These are phyloP conservation scores for Alternaria longipes DNA, from an alignment of 2,329 filamentous ascomycete genomes.

Conservation along the genomic window DNA sequence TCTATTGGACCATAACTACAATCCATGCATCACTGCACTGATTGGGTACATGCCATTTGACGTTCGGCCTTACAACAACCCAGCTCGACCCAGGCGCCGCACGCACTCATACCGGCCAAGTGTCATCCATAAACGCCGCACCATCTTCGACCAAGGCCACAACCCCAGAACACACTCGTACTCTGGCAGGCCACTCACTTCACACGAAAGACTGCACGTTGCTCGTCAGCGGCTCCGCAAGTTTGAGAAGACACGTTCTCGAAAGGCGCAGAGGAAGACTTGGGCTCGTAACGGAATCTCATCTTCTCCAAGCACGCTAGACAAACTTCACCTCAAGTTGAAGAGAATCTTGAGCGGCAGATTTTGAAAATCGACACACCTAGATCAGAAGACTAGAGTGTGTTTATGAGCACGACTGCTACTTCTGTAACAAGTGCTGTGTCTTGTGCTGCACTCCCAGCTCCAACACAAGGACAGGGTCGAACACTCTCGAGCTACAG, in stretches of 20 bases:
- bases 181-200: slow-evolving; percentile 8
- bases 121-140: not conserved
- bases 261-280: slow-evolving; percentile 2
- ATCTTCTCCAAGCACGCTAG: not conserved
- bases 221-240: slow-evolving; percentile 16
- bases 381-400: not conserved
- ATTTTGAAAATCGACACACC: not conserved
- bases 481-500: not conserved
- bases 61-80: not conserved
- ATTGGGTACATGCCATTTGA: slow-evolving; percentile 9
- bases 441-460: not conserved
- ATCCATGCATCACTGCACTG: not conserved
- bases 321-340: slow-evolving; percentile 3
- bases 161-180: not conserved
- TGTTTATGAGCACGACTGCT: slow-evolving; percentile 14
- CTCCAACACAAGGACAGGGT: slow-evolving; percentile 3
- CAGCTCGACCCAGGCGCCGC: not conserved
- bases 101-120: not conserved
- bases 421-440: slow-evolving; percentile 5
- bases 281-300: not conserved
- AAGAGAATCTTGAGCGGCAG: slow-evolving; percentile 6
- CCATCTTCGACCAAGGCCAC: slow-evolving; percentile 1
- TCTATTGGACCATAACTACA: not conserved
- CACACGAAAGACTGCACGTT: slow-evolving; percentile 12
- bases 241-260: slow-evolving; percentile 11